A percentile compares a stretch with the other conserved stretches of the same genome.
phyloP scores from a whole-genome alignment of 176 grass and related monocot genomes.

The Typha latifolia region DNA sequence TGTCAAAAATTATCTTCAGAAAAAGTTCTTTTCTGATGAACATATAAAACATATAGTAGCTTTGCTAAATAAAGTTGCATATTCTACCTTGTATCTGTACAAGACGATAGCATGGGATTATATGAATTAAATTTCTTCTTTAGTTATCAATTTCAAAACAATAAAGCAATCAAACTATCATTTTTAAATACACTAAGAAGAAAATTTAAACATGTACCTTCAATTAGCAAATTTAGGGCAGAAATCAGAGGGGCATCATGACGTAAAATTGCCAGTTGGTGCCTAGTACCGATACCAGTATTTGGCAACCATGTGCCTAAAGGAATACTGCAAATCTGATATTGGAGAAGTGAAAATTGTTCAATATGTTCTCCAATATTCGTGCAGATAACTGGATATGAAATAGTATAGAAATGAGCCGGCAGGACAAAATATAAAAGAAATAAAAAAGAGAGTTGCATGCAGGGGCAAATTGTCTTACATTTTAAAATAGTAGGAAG shows the following conservation, averaged over 20 bases:
- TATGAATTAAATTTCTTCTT: no score
- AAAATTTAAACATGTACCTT: conserved; percentile 37
- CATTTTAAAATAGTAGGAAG: conserved; percentile 60
- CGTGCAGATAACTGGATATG: conserved; percentile 59
- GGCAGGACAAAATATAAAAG: conserved; percentile 8
- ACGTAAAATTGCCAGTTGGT: conserved; percentile 32
- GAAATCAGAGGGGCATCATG: conserved; percentile 35
- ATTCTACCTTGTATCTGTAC: no score
- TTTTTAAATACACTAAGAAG: no score
- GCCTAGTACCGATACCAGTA: conserved; percentile 34
- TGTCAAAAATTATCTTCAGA: no score
- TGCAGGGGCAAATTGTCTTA: conserved; percentile 19
- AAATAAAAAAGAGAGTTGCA: background rate
- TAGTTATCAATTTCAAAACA: no score
- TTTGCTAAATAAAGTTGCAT: no score
- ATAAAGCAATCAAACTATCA: no score
- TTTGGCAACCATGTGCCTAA: conserved; percentile 57
- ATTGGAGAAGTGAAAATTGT: conserved; percentile 39
- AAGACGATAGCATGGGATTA: no score
- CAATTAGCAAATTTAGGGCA: conserved; percentile 43
- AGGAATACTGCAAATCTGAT: conserved; percentile 46
- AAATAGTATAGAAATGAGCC: conserved; percentile 22
- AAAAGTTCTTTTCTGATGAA: no score
- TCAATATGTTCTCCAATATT: conserved; percentile 45
- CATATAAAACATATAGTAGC: no score